Evolutionary conservation across 108 stramenopile genomes (phyloP).

Genomic region (Stephanodiscus triporus): DNA sequence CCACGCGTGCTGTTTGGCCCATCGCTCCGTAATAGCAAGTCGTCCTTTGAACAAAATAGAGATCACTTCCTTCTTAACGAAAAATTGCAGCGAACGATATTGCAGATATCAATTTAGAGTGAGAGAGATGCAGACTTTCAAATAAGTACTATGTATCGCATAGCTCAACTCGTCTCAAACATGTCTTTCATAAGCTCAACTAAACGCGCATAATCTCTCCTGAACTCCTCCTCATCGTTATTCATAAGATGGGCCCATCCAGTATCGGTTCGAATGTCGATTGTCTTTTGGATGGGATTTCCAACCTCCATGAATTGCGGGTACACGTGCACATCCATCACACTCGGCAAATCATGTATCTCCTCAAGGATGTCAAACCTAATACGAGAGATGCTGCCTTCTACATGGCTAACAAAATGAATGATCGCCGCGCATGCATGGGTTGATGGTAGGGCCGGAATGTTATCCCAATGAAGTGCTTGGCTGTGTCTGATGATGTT

Average conservation of each 20-base stretch:
- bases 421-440: constrained; percentile 72
- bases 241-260: constrained; percentile 87
- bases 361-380: constrained; percentile 61
- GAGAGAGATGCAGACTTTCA: too few relatives aligned
- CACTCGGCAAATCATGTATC: constrained; percentile 71
- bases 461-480: constrained; percentile 60
- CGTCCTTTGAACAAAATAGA: too few relatives aligned
- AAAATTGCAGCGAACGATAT: too few relatives aligned
- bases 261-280: constrained; percentile 75
- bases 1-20: too few relatives aligned
- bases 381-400: constrained; percentile 59
- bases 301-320: constrained; percentile 63
- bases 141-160: too few relatives aligned
- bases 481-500: constrained; percentile 29
- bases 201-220: constrained; percentile 70
- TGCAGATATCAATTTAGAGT: too few relatives aligned
- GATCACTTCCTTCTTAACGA: too few relatives aligned
- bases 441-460: constrained; percentile 60
- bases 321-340: constrained; percentile 75
- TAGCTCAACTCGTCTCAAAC: constrained; percentile 56
- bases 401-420: constrained; percentile 68
- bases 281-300: constrained; percentile 59
- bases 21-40: too few relatives aligned
- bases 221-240: constrained; percentile 64
- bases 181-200: constrained; percentile 78